A percentile compares a stretch with the other conserved stretches of the same genome.
phyloP scores from a whole-genome alignment of 2,329 filamentous ascomycete genomes.

The Paecilomyces sp. region DNA sequence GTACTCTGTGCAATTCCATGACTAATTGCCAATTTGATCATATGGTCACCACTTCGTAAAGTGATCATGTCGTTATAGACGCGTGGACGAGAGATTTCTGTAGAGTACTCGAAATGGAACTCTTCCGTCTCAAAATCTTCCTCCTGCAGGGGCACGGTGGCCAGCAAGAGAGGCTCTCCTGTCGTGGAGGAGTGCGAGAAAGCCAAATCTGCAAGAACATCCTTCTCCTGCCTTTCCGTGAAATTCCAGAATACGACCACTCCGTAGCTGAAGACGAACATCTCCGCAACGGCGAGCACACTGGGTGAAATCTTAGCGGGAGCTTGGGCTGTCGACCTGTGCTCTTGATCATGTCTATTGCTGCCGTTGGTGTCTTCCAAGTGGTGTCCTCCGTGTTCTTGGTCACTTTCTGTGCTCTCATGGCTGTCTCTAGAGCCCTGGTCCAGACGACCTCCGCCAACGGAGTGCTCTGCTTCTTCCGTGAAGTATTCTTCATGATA shows the following conservation, averaged over 20 bases:
- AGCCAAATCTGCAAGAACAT: slow-evolving; percentile 87
- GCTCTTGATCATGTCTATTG: slow-evolving; percentile 13
- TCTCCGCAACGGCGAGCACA: slow-evolving; percentile 77
- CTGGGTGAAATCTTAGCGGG: slow-evolving; percentile 55
- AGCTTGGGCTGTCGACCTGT: slow-evolving; percentile 40
- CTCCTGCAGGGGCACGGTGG: slow-evolving; percentile 73
- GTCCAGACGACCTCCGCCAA: slow-evolving; percentile 20
- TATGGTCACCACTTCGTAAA: slow-evolving; percentile 86
- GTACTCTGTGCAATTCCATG: slow-evolving; percentile 97
- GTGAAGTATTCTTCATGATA: slow-evolving; percentile 89
- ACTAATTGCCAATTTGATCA: slow-evolving; percentile 97
- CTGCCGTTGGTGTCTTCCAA: slow-evolving; percentile 2
- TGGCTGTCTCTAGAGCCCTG: not conserved
- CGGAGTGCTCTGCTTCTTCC: slow-evolving; percentile 46
- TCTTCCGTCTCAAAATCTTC: slow-evolving; percentile 95
- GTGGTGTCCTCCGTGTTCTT: slow-evolving; percentile 9
- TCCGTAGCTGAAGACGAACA: slow-evolving; percentile 96
- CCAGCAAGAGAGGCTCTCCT: slow-evolving; percentile 51
- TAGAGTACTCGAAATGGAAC: slow-evolving; percentile 96
- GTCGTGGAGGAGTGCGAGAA: slow-evolving; percentile 55
- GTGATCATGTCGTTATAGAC: slow-evolving; percentile 99
- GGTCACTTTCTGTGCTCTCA: not conserved
- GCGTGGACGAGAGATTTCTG: slow-evolving; percentile 73
- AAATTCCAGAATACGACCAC: slow-evolving; percentile 99
- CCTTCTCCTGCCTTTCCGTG: slow-evolving; percentile 89